phyloP scores from a whole-genome alignment of 768 basidiomycete genomes.

The Suillus subaureus region DNA sequence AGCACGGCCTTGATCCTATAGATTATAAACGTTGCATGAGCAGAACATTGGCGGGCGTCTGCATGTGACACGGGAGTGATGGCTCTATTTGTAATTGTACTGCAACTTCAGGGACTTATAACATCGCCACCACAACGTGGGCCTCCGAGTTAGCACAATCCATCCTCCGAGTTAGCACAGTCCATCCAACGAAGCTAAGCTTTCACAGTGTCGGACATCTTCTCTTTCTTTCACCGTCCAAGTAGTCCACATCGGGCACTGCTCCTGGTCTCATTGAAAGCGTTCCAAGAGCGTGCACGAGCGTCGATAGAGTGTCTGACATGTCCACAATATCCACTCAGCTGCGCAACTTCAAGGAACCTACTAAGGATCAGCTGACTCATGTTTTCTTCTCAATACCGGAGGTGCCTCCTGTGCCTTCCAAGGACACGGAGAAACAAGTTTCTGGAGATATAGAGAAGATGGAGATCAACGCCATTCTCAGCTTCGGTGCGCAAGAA shows the following conservation, averaged over 20 bases:
- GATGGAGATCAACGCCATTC: slow-evolving; percentile 89
- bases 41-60: not conserved
- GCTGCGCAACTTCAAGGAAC: slow-evolving; percentile 90
- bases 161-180: not conserved
- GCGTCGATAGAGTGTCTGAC: slow-evolving; percentile 4
- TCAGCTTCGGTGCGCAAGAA: slow-evolving; percentile 77
- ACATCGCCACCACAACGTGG: slow-evolving; percentile 15
- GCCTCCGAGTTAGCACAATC: not conserved
- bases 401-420: slow-evolving; percentile 31
- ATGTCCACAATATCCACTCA: slow-evolving; percentile 89
- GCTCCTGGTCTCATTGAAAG: slow-evolving; percentile 7
- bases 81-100: slow-evolving; percentile 20
- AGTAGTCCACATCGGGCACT: slow-evolving; percentile 1
- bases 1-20: no score
- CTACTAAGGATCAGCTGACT: slow-evolving; percentile 83
- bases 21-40: not conserved
- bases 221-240: slow-evolving; percentile 9
- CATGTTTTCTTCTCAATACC: slow-evolving; percentile 89
- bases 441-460: slow-evolving; percentile 51
- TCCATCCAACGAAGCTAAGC: slow-evolving; percentile 3
- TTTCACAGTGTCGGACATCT: slow-evolving; percentile 5
- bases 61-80: not conserved
- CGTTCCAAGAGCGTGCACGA: slow-evolving; percentile 3
- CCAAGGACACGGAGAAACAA: slow-evolving; percentile 26
- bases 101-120: slow-evolving; percentile 11